These are phyloP conservation scores for Chalara sp. DNA, from an alignment of 2,329 filamentous ascomycete genomes.

Conservation along the genomic window DNA sequence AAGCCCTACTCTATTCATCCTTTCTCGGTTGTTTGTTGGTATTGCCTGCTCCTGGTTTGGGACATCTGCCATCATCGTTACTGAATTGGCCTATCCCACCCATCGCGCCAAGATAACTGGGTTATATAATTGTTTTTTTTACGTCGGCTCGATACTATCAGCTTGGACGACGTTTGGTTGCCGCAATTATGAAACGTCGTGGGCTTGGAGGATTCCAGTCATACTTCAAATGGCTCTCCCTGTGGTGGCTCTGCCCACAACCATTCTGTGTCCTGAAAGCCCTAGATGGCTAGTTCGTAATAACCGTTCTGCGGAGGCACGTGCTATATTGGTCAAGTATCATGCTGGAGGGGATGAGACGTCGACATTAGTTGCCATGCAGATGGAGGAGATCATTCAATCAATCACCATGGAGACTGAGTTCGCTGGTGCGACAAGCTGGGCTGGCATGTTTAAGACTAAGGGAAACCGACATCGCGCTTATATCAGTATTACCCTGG, in stretches of 20 bases:
- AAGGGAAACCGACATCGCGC: conserved; percentile 24
- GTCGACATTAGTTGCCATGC: conserved; percentile 15
- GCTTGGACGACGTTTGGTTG: too few species aligned
- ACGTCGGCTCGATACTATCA: too few species aligned
- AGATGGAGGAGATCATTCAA: conserved; percentile 20
- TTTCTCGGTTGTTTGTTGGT: too few species aligned
- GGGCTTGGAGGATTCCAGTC: conserved; percentile 15
- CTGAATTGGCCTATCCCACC: too few species aligned
- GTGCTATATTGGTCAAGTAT: conserved; percentile 42
- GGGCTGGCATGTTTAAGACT: conserved; percentile 18
- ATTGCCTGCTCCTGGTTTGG: too few species aligned
- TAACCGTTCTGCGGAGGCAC: conserved; percentile 44
- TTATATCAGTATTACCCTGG: conserved; percentile 25
- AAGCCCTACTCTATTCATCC: too few species aligned
- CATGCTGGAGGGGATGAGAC: conserved; percentile 39
- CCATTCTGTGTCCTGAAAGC: conserved; percentile 42
- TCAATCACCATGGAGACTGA: conserved; percentile 17
- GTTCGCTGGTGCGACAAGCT: background rate
- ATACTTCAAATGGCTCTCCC: conserved; percentile 37
- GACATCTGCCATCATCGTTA: too few species aligned
- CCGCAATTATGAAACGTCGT: conserved; percentile 32
- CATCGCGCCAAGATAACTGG: too few species aligned
- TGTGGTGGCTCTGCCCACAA: conserved; percentile 32
- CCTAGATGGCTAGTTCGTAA: conserved; percentile 44
- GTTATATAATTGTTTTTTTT: too few species aligned